Percentiles rank a stretch among this genome's conserved stretches.
These are phyloP conservation scores for Apophysomyces ossiformis DNA, from an alignment of 371 early-diverging fungal species.

Conservation along the genomic window DNA sequence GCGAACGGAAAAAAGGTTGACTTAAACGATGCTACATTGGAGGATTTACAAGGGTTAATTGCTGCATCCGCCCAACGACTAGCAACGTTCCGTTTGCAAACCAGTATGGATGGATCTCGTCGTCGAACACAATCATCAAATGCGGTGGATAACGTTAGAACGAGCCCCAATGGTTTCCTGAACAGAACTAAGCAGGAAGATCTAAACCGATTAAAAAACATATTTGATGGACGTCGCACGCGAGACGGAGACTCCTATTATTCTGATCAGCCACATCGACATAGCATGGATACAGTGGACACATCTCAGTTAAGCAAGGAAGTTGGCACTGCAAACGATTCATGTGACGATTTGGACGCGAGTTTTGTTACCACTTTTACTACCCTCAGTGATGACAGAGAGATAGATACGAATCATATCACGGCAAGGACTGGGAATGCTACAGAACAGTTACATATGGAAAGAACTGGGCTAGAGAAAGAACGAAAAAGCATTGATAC, in stretches of 20 bases:
- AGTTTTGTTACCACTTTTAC: conserved; percentile 13
- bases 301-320: neutral
- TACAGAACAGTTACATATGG: neutral
- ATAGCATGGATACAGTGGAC: neutral
- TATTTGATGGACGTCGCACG: conserved; percentile 3
- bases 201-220: neutral
- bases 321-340: neutral
- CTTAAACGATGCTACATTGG: conserved; percentile 45
- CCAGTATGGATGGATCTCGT: conserved; percentile 12
- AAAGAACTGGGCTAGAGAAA: neutral
- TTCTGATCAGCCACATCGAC: neutral
- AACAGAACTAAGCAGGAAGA: neutral
- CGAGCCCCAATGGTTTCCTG: neutral
- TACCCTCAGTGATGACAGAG: conserved; percentile 4
- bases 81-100: conserved; percentile 42
- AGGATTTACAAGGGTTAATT: conserved; percentile 51
- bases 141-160: neutral
- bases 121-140: conserved; percentile 10
- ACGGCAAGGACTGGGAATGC: neutral
- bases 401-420: neutral
- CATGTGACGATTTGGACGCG: neutral
- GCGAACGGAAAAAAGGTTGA: conserved; percentile 24
- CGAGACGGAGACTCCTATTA: neutral
- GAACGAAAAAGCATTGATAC: neutral
- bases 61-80: conserved; percentile 52